Base-by-base conservation (phyloP, 169 alveolate species). In the Blepharisma undulans region DNA sequence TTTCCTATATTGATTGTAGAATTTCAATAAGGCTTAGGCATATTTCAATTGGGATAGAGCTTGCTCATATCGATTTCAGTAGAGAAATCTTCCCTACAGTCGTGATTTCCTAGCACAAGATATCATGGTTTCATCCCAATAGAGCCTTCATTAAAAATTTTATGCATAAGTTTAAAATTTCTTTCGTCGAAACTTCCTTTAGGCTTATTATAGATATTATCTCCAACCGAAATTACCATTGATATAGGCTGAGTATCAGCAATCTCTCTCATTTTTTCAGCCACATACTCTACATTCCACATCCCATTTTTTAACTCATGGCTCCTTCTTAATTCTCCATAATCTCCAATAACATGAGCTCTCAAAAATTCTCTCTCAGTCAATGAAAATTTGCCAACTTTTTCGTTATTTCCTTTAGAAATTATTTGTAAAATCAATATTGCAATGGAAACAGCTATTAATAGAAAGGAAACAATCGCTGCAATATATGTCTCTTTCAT, bases 41-140 rank as follows among this genome's bases (percentile, higher is more conserved):
- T 82, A 60, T 82, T 32, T 33, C 89, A 82, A 32, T 25, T 82
- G 7, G 74, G 78, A 8, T 48, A 82, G 5, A 82, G 18, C 14
- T 82, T 59, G 1, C 16, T 59, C 72, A 33, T 33, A 48, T 82
- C 27, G 6, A 82, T 3, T 10, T 82, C 89, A 10, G 32, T 16
- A 22, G 33, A 72, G 8, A 74, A 10, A 33, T 82, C 77, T 21
- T 10, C 6, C 27, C 6, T 21, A 60, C 89, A 82, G 18, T 82
- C 89, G 36, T 82, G 89, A 60, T 82, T 82, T 16, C 89, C 89
- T 22, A 82, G n/a, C 12, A 82, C 89, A 22, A 30, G 36, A 30
- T 82, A 82, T 78, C 89, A 82, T 34, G 89, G 89, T 30, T 82
- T 82, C 32, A 22, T 33, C 12, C 16, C 3, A 6, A 82, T 32